These are phyloP conservation scores for Aspergillus novofumigatus DNA, from an alignment of 2,329 filamentous ascomycete species.

Conservation along the genomic window DNA sequence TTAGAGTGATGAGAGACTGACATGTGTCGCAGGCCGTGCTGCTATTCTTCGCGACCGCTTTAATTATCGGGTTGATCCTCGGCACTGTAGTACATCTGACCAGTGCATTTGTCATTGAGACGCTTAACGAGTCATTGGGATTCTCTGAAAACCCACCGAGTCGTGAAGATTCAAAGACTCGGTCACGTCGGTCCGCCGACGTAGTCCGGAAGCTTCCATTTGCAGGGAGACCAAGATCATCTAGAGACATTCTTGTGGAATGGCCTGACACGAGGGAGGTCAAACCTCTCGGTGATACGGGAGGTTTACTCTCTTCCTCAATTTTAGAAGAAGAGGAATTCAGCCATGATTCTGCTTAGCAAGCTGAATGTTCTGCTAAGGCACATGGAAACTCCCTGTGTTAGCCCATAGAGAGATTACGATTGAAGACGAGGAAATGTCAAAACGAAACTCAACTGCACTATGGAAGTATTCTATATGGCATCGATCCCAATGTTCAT, in stretches of 20 bases:
- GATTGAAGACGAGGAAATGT: background rate
- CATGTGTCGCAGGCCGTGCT: conserved; percentile 34
- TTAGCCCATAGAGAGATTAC: background rate
- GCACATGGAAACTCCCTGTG: background rate
- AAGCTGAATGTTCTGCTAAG: background rate
- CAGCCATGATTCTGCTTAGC: conserved; percentile 13
- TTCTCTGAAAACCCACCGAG: conserved; percentile 17
- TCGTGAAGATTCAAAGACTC: background rate
- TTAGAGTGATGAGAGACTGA: background rate
- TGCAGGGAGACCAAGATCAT: background rate
- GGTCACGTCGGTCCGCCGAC: background rate
- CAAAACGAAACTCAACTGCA: background rate
- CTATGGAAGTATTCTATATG: background rate
- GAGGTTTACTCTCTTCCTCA: conserved; percentile 18
- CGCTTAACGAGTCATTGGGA: conserved; percentile 45
- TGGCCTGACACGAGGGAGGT: conserved; percentile 1
- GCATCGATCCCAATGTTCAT: too few species aligned
- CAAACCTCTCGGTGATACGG: background rate
- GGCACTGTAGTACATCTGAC: conserved; percentile 58
- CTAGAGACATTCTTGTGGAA: background rate
- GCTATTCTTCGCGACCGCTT: conserved; percentile 62
- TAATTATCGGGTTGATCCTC: conserved; percentile 61
- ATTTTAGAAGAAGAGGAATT: conserved; percentile 33
- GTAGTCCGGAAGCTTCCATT: background rate
- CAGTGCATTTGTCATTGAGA: conserved; percentile 52